Conservation (phyloP, 352 stramenopile genomes). For the Phytophthora cactorum region DNA sequence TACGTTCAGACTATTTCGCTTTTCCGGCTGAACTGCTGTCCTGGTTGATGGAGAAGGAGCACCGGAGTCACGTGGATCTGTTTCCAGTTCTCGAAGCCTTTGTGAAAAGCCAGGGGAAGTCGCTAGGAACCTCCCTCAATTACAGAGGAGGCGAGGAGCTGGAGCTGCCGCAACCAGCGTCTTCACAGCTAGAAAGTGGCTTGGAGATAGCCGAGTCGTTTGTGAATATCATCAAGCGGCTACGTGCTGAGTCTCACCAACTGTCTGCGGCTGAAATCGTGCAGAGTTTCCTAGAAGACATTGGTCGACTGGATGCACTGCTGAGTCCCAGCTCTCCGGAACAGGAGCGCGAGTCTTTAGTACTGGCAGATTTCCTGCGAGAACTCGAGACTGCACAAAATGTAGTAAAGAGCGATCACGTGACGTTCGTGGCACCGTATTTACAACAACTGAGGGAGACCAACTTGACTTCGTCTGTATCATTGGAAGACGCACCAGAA, state of each 20-base stretch:
- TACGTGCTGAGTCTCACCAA: conserved; percentile 58
- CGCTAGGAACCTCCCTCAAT: conserved; percentile 20
- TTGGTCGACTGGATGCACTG: conserved; percentile 47
- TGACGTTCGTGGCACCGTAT: conserved; percentile 80
- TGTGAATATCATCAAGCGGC: conserved; percentile 44
- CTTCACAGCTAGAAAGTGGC: conserved; percentile 27
- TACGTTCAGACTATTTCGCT: conserved; percentile 66
- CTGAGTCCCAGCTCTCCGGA: conserved; percentile 53
- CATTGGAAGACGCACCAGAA: conserved; percentile 22
- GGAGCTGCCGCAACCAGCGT: conserved; percentile 8
- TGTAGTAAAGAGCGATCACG: conserved; percentile 58
- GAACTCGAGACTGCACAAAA: conserved; percentile 67
- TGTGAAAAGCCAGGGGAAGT: conserved; percentile 41
- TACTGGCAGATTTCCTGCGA: conserved; percentile 68
- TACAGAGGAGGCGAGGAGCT: conserved; percentile 17
- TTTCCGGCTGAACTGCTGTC: conserved; percentile 68
- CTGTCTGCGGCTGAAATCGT: conserved; percentile 64
- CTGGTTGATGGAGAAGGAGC: conserved; percentile 69
- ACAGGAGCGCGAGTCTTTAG: conserved; percentile 65
- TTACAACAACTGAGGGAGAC: conserved; percentile 63
- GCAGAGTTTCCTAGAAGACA: conserved; percentile 65
- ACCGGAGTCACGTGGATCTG: conserved; percentile 52
- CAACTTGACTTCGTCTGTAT: conserved; percentile 35
- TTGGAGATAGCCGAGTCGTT: conserved; percentile 43
- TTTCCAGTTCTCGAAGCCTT: conserved; percentile 62